A percentile compares a stretch with the other conserved stretches of the same genome.
Conservation (phyloP, 1,284 basidiomycete species). For the Coniferiporia weirii region DNA sequence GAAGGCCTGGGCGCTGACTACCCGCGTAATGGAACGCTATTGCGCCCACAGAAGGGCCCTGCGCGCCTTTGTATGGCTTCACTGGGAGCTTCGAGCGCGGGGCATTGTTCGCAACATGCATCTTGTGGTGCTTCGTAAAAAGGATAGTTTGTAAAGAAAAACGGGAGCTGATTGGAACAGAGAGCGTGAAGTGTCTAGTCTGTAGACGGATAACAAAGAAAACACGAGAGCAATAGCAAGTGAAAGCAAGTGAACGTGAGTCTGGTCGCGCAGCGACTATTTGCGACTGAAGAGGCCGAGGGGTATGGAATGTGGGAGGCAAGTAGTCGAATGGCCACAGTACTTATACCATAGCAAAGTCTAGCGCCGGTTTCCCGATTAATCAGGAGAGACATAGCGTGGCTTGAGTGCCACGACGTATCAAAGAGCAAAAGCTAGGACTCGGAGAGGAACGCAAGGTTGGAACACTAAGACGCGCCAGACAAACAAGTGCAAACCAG, state of each 20-base stretch:
- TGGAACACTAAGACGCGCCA: too few species aligned
- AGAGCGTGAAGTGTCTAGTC: not conserved
- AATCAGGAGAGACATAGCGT: too few species aligned
- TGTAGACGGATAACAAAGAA: not conserved
- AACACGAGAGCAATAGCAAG: not conserved
- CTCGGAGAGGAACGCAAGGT: too few species aligned
- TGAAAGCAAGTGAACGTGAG: not conserved
- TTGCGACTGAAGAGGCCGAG: not conserved
- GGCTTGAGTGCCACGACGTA: too few species aligned
- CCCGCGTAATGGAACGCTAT: not conserved
- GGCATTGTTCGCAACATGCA: not conserved
- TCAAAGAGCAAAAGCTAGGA: not conserved
- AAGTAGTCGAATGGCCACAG: too few species aligned
- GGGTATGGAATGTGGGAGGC: not conserved
- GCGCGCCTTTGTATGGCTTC: not conserved
- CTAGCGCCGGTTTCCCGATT: too few species aligned
- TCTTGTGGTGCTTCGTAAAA: not conserved
- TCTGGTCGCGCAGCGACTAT: slow-evolving; percentile 10
- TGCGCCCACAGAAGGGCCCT: not conserved
- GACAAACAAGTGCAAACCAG: too few species aligned
- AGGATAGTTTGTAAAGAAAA: not conserved
- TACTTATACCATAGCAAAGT: too few species aligned
- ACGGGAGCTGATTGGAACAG: not conserved
- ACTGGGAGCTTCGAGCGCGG: not conserved
- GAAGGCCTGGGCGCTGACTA: not conserved